phyloP scores from a whole-genome alignment of 2,329 filamentous ascomycete genomes.

The Allantophomopsis cytisporea region DNA sequence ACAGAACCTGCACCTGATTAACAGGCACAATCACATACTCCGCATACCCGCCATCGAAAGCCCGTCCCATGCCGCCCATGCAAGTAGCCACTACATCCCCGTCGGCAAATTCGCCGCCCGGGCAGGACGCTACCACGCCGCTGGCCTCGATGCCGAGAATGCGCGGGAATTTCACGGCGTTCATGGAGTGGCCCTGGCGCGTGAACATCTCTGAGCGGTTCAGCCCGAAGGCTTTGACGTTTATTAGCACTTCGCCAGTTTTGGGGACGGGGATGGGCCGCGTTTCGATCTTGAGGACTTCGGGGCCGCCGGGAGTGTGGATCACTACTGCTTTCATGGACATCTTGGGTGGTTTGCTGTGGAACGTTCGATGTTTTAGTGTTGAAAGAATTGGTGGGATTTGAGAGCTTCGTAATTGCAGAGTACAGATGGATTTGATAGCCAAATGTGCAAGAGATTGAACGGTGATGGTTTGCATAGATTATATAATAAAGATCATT shows the following conservation, averaged over 20 bases:
- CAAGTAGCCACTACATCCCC: slow-evolving; percentile 24
- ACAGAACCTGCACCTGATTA: slow-evolving; percentile 23
- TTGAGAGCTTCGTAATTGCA: too few species aligned
- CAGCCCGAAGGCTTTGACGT: slow-evolving; percentile 65
- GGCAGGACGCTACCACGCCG: slow-evolving; percentile 42
- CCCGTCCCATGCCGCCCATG: slow-evolving; percentile 33
- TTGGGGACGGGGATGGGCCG: slow-evolving; percentile 32
- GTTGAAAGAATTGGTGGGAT: too few species aligned
- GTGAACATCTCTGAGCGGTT: slow-evolving; percentile 73
- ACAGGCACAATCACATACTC: slow-evolving; percentile 30
- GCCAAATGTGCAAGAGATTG: too few species aligned
- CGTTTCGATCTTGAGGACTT: slow-evolving; percentile 34
- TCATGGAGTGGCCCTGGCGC: slow-evolving; percentile 54
- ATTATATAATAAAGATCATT: too few species aligned
- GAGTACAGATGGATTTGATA: too few species aligned
- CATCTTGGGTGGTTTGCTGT: background rate
- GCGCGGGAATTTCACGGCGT: slow-evolving; percentile 47
- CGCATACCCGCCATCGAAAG: slow-evolving; percentile 33
- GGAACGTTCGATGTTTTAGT: too few species aligned
- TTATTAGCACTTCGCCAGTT: slow-evolving; percentile 58
- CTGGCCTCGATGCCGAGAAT: slow-evolving; percentile 67
- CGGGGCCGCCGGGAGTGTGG: slow-evolving; percentile 22
- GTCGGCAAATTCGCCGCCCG: background rate
- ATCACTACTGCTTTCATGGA: slow-evolving; percentile 30
- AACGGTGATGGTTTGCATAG: too few species aligned